phyloP scores from a whole-genome alignment of 2,329 filamentous ascomycete species.

The Cucurbitaria berberidis region DNA sequence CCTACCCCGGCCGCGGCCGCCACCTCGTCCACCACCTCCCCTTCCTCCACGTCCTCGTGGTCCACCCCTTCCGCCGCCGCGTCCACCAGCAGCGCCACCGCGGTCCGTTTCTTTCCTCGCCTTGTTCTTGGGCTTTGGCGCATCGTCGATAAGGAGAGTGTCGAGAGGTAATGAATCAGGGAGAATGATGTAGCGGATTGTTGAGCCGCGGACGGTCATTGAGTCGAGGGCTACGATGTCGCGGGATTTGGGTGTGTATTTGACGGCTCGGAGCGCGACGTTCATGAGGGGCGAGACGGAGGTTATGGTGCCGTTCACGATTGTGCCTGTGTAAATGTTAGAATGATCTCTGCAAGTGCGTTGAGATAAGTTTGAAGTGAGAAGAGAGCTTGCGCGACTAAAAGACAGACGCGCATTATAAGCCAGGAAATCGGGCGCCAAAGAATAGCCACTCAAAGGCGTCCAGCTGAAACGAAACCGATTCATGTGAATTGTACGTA shows the following conservation, averaged over 20 bases:
- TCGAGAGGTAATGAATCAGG: constrained; percentile 95
- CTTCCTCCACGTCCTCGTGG: constrained; percentile 47
- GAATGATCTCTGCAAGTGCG: neutral
- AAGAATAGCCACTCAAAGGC: neutral
- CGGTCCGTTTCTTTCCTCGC: constrained; percentile 84
- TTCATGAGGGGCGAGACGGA: constrained; percentile 99
- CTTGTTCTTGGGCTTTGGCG: constrained; percentile 99
- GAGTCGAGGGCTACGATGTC: constrained; percentile 88
- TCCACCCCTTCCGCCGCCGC: constrained; percentile 54
- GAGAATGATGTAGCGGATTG: constrained; percentile 95
- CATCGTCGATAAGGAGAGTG: constrained; percentile 93
- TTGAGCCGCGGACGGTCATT: constrained; percentile 95
- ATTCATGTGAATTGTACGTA: constrained; percentile 49
- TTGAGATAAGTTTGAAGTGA: neutral
- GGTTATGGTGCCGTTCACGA: constrained; percentile 95
- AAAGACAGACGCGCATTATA: neutral
- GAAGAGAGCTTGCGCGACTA: constrained; percentile 4
- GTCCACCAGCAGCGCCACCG: constrained; percentile 56
- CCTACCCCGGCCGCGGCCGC: constrained; percentile 51
- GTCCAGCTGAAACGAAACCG: neutral
- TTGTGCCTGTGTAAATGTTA: constrained; percentile 69
- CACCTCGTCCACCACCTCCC: constrained; percentile 50
- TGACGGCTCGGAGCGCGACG: constrained; percentile 91
- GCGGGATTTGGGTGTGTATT: constrained; percentile 91
- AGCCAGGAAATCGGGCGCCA: neutral